Conservation (phyloP, 805 yeast species). For the Lipomyces anomalus region DNA sequence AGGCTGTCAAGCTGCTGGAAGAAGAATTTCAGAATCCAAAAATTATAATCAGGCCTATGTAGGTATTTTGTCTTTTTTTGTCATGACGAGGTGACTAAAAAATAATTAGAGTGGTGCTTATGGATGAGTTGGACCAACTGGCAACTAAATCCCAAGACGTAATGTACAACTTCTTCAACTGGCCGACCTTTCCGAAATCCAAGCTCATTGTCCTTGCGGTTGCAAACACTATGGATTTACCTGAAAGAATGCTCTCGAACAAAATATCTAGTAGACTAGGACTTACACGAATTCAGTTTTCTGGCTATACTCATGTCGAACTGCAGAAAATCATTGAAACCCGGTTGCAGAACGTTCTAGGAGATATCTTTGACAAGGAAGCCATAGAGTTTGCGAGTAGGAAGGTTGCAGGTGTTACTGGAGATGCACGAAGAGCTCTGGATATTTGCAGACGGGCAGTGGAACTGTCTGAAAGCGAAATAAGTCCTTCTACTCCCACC, state of each 20-base stretch:
- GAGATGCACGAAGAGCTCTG: slow-evolving; percentile 92
- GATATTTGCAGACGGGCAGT: slow-evolving; percentile 84
- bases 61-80: neutral
- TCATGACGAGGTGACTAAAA: slow-evolving; percentile 40
- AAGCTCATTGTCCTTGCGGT: slow-evolving; percentile 83
- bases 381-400: slow-evolving; percentile 90
- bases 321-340: slow-evolving; percentile 67
- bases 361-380: slow-evolving; percentile 42
- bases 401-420: slow-evolving; percentile 92
- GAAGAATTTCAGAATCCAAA: slow-evolving; percentile 48
- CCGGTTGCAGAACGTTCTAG: slow-evolving; percentile 52
- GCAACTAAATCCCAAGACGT: slow-evolving; percentile 77
- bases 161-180: slow-evolving; percentile 92
- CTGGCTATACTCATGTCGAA: slow-evolving; percentile 80
- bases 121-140: slow-evolving; percentile 92
- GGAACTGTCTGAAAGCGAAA: slow-evolving; percentile 70
- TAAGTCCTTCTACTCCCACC: slow-evolving; percentile 31
- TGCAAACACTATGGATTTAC: slow-evolving; percentile 96
- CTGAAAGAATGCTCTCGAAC: slow-evolving; percentile 80
- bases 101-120: slow-evolving; percentile 64
- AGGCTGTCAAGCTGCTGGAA: slow-evolving; percentile 65
- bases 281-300: slow-evolving; percentile 74
- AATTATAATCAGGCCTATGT: slow-evolving; percentile 16
- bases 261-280: slow-evolving; percentile 91
- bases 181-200: slow-evolving; percentile 85